A percentile compares a stretch with the other conserved stretches of the same genome.
Conservation (phyloP, 202 grass and related monocot genomes). For the Carex arenaria region DNA sequence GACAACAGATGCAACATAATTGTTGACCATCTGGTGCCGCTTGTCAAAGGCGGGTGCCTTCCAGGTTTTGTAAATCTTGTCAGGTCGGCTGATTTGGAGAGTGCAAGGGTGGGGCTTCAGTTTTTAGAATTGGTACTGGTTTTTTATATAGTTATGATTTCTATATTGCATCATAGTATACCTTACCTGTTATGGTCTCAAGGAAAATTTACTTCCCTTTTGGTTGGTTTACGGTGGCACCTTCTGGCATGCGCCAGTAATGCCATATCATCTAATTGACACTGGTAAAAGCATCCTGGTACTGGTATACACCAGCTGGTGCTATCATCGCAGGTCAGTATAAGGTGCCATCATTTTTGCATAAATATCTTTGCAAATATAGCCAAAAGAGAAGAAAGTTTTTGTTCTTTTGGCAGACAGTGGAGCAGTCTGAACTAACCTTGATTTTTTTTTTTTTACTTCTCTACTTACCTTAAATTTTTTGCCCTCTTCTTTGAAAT, state of each 20-base stretch:
- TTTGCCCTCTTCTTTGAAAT: conserved; percentile 12
- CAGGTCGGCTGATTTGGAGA: conserved; percentile 80
- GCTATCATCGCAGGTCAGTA: not conserved
- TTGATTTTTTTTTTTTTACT: not conserved
- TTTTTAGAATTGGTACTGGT: conserved; percentile 77
- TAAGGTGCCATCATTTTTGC: not conserved
- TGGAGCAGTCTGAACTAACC: not conserved
- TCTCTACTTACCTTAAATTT: not conserved
- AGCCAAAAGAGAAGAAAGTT: not conserved
- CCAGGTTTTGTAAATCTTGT: conserved; percentile 73
- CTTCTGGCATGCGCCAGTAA: not conserved
- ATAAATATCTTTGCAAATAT: not conserved
- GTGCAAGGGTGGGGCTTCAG: conserved; percentile 85
- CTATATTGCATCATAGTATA: not conserved
- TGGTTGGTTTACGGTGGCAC: not conserved
- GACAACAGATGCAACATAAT: conserved; percentile 46
- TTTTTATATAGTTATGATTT: not conserved
- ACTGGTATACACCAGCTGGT: not conserved
- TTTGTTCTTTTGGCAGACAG: not conserved
- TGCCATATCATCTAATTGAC: not conserved
- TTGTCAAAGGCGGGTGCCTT: conserved; percentile 69
- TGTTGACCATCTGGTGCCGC: conserved; percentile 43
- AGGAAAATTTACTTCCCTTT: not conserved
- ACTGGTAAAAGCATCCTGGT: not conserved
- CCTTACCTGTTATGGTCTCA: not conserved